These are phyloP conservation scores for Herpetospermum pedunculosum DNA, from an alignment of 306 rosid genomes.

Conservation along the genomic window DNA sequence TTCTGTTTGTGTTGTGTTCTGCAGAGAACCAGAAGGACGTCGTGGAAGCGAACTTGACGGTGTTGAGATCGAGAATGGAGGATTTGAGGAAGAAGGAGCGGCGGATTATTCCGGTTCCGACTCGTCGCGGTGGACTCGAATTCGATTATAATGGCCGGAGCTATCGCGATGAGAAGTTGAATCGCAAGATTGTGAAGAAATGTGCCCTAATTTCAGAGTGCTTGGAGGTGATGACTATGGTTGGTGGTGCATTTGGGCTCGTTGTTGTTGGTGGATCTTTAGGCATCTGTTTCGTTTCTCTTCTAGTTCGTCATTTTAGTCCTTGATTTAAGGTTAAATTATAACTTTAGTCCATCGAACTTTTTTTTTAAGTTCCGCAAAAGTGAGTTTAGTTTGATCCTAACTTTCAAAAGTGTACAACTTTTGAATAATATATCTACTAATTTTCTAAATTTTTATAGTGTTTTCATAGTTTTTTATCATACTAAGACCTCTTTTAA, in stretches of 20 bases:
- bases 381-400: too few relatives aligned
- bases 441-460: too few relatives aligned
- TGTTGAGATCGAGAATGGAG: constrained; percentile 27
- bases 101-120: background rate
- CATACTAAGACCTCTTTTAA: too few relatives aligned
- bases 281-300: constrained; percentile 24
- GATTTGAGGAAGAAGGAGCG: constrained; percentile 25
- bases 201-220: constrained; percentile 14
- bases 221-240: constrained; percentile 23
- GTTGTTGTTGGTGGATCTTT: constrained; percentile 35
- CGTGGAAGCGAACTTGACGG: constrained; percentile 40
- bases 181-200: constrained; percentile 10
- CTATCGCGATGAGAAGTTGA: background rate
- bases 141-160: constrained; percentile 13
- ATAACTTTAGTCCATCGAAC: too few relatives aligned
- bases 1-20: background rate
- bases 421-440: too few relatives aligned
- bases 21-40: constrained; percentile 27
- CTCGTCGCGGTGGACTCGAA: background rate
- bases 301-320: constrained; percentile 12
- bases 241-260: constrained; percentile 32
- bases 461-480: too few relatives aligned
- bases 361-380: too few relatives aligned
- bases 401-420: too few relatives aligned
- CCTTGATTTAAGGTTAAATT: too few relatives aligned